Percentiles rank a stretch among this genome's conserved stretches.
Conservation (phyloP, 1,139 yeast genomes). For the Kodamaea plutei region DNA sequence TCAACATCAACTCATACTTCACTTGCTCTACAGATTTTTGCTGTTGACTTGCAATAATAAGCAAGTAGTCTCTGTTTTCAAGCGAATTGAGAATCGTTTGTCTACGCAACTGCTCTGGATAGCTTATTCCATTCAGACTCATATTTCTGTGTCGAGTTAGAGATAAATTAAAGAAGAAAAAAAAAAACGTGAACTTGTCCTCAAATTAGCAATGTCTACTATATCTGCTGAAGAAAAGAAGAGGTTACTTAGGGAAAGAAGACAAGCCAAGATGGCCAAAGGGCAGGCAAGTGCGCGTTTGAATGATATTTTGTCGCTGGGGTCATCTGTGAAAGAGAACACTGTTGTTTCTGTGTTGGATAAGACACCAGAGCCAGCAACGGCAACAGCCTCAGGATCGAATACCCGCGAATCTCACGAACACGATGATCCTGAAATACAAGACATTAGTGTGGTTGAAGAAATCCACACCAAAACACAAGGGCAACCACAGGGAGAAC, state of each 20-base stretch:
- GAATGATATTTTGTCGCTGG: slow-evolving; percentile 42
- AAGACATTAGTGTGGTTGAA: slow-evolving; percentile 22
- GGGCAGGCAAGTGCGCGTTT: slow-evolving; percentile 57
- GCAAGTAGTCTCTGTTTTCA: slow-evolving; percentile 41
- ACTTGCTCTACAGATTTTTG: slow-evolving; percentile 43
- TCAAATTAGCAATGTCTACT: slow-evolving; percentile 8
- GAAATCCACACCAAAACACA: slow-evolving; percentile 4
- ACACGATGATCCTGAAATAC: slow-evolving; percentile 36
- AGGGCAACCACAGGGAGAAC: no score
- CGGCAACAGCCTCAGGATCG: slow-evolving; percentile 8
- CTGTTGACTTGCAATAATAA: slow-evolving; percentile 43
- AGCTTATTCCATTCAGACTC: slow-evolving; percentile 20
- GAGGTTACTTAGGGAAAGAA: slow-evolving; percentile 57
- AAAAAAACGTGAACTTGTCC: no score
- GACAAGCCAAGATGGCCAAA: slow-evolving; percentile 63
- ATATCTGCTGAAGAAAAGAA: slow-evolving; percentile 61
- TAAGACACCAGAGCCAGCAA: slow-evolving; percentile 6
- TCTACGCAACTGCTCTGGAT: slow-evolving; percentile 37
- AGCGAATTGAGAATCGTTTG: slow-evolving; percentile 39
- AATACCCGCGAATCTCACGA: no score
- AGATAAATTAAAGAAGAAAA: not conserved
- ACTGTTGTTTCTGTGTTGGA: slow-evolving; percentile 37
- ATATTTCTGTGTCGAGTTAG: no score
- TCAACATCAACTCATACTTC: slow-evolving; percentile 32
- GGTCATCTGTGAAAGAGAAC: slow-evolving; percentile 35